These are phyloP conservation scores for Euryodendron excelsum DNA, from an alignment of 148 eudicot genomes.

Conservation along the genomic window DNA sequence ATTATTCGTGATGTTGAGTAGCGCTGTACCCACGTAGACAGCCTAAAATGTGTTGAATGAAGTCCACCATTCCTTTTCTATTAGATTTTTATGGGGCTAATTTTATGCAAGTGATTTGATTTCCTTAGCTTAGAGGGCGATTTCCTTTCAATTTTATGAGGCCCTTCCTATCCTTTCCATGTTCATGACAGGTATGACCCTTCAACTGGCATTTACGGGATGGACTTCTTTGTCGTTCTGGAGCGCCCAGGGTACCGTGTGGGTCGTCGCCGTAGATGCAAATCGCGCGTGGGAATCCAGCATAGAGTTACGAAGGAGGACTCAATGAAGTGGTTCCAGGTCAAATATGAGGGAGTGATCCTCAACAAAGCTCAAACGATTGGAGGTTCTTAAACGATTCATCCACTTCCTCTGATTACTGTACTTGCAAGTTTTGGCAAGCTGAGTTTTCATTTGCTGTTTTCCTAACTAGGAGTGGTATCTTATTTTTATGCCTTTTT, in stretches of 20 bases:
- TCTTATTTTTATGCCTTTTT: not conserved
- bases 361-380: conserved; percentile 39
- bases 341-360: conserved; percentile 47
- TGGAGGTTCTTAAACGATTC: not conserved
- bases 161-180: not conserved
- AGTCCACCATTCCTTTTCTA: not conserved
- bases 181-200: conserved; percentile 38
- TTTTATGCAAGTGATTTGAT: not conserved
- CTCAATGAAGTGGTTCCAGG: conserved; percentile 47
- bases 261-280: conserved; percentile 43
- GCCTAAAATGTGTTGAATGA: not conserved
- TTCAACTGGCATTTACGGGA: conserved; percentile 46
- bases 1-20: not conserved
- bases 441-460: not conserved
- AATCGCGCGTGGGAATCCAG: conserved; percentile 43
- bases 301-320: conserved; percentile 43
- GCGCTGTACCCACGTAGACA: not conserved
- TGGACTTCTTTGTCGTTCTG: conserved; percentile 47
- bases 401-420: not conserved
- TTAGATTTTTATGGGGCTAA: not conserved
- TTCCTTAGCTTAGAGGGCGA: not conserved
- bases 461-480: not conserved
- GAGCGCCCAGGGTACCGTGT: conserved; percentile 49
- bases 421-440: not conserved
- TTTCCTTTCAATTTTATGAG: not conserved